Evolutionary conservation across 257 asterid genomes (phyloP), one percentile per base, ranked within the genome.

Genomic region (Paulownia fortunei): DNA sequence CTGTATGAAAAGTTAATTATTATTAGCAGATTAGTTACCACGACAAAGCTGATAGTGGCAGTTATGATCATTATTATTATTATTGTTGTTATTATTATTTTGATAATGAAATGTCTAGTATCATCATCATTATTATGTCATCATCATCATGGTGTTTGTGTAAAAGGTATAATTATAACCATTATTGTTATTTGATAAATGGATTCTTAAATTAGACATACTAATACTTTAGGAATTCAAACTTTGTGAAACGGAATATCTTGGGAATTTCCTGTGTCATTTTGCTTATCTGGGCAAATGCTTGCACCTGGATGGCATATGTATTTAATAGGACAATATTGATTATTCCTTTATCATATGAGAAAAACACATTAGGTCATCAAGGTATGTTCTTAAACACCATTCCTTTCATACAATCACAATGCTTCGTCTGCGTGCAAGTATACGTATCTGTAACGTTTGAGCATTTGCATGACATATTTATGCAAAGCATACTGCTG

Each of bases 241-340:
- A 61, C 15, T 61, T 32, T 30, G 5, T 61, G n/a, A n/a, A n/a
- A n/a, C n/a, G n/a, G n/a, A 47, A 69, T 60, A 21, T 70, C 24
- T 46, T 32, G 56, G 21, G 18, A 47, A 44, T 49, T 18, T 49
- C 34, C n/a, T n/a, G 10, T 49, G 41, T 76, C 65, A 73, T 58
- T 39, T 58, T 44, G 19, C 63, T 61, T 74, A n/a, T n/a, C n/a
- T n/a, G n/a, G 79, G 32, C 23, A 63, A 18, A 36, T 76, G 32
- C 30, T 51, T 64, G 44, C 42, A 42, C 51, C 34, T 74, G 60
- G 51, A 44, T 27, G 62, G 18, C 71, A 26, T n/a, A 8, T 56
- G 26, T 61, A 56, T 24, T 37, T 73, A 15, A 59, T 16, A 30
- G 72, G 79, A 61, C 34, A 27, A 23, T 74, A 23, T 63, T 42